These are phyloP conservation scores for Suillus fuscotomentosus DNA, from an alignment of 768 basidiomycete genomes.

Conservation along the genomic window DNA sequence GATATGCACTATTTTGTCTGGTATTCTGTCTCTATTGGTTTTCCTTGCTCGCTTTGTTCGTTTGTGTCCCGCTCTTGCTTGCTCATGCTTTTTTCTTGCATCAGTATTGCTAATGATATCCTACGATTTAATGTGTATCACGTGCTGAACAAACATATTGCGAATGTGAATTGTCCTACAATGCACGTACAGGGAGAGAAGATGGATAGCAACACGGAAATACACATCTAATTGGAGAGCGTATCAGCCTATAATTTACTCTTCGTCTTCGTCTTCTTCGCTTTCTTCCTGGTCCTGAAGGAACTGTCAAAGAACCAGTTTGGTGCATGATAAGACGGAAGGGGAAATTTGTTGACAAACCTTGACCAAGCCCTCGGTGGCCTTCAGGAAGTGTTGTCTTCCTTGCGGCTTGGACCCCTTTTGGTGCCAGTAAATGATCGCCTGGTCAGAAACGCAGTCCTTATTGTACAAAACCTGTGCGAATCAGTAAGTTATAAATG, in stretches of 20 bases:
- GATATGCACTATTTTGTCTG: slow-evolving; percentile 1
- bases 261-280: slow-evolving; percentile 63
- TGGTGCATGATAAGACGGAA: slow-evolving; percentile 4
- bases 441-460: slow-evolving; percentile 93
- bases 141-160: slow-evolving; percentile 6
- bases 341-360: slow-evolving; percentile 35
- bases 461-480: slow-evolving; percentile 90
- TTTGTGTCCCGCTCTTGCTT: slow-evolving; percentile 1
- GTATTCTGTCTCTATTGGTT: background rate
- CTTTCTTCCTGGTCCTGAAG: slow-evolving; percentile 85
- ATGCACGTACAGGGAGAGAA: background rate
- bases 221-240: background rate
- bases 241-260: slow-evolving; percentile 11
- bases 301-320: slow-evolving; percentile 59
- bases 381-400: slow-evolving; percentile 92
- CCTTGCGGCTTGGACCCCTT: slow-evolving; percentile 97
- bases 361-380: slow-evolving; percentile 86
- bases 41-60: background rate
- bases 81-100: background rate
- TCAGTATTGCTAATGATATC: slow-evolving; percentile 1
- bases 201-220: background rate
- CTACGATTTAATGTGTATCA: background rate
- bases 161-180: background rate
- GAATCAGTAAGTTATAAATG: slow-evolving; percentile 12
- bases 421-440: slow-evolving; percentile 97